phyloP scores from a whole-genome alignment of 768 basidiomycete species.

The Ramaria rubella region DNA sequence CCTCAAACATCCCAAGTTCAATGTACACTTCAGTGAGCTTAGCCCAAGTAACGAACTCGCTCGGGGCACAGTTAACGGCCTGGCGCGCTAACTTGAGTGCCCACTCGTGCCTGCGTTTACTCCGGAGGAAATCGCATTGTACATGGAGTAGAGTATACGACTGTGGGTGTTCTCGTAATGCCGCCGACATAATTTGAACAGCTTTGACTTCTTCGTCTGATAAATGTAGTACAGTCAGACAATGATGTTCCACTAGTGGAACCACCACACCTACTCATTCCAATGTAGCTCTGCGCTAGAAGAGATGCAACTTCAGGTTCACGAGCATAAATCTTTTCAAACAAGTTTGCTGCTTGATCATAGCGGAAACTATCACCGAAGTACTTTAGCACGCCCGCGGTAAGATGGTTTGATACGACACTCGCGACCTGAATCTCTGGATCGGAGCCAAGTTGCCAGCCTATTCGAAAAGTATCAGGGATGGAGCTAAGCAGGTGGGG shows the following conservation, averaged over 20 bases:
- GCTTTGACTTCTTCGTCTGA: slow-evolving; percentile 98
- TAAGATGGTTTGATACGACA: slow-evolving; percentile 92
- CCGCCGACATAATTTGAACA: slow-evolving; percentile 83
- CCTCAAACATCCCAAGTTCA: slow-evolving; percentile 81
- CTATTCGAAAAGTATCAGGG: slow-evolving; percentile 32
- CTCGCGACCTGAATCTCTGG: slow-evolving; percentile 99
- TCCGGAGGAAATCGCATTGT: slow-evolving; percentile 89
- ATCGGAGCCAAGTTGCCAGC: slow-evolving; percentile 98
- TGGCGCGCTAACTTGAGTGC: slow-evolving; percentile 87
- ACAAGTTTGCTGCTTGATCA: slow-evolving; percentile 85
- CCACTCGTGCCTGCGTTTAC: slow-evolving; percentile 81
- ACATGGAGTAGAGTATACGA: slow-evolving; percentile 92
- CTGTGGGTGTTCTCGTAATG: slow-evolving; percentile 80
- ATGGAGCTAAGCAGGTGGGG: not conserved
- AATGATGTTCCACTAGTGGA: not conserved
- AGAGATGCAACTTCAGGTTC: slow-evolving; percentile 89
- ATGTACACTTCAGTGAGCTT: slow-evolving; percentile 95
- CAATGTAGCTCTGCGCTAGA: slow-evolving; percentile 85
- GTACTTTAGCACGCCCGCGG: slow-evolving; percentile 92
- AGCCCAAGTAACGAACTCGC: slow-evolving; percentile 99
- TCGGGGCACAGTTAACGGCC: slow-evolving; percentile 96
- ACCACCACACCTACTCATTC: slow-evolving; percentile 79
- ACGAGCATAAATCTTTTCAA: slow-evolving; percentile 79
- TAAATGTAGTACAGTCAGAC: not conserved
- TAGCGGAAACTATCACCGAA: slow-evolving; percentile 88